Evolutionary conservation across 1,284 basidiomycete species (phyloP).

Genomic region (Lignosus rhinocerotis): DNA sequence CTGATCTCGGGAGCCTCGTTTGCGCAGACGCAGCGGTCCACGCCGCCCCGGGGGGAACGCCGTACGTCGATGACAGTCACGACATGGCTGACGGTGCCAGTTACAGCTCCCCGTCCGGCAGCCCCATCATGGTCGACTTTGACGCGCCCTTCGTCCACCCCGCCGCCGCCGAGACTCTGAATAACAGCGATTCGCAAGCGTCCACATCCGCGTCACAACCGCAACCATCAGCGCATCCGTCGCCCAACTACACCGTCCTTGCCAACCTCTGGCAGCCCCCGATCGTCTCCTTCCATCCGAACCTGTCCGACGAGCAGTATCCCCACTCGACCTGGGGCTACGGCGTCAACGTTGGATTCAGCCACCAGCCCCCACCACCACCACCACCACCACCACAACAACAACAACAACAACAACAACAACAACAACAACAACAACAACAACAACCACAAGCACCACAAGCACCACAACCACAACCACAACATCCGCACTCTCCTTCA

Average conservation of each 20-base stretch:
- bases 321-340: background rate
- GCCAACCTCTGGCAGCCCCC: background rate
- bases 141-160: background rate
- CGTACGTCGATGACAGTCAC: constrained; percentile 10
- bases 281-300: background rate
- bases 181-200: background rate
- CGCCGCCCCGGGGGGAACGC: constrained; percentile 1
- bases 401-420: too few species aligned
- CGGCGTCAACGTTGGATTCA: background rate
- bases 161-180: background rate
- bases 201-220: background rate
- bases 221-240: background rate
- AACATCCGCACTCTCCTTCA: too few species aligned
- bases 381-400: background rate
- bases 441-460: background rate
- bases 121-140: constrained; percentile 1
- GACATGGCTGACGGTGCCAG: constrained; percentile 11
- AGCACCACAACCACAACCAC: background rate
- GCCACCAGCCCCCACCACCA: background rate
- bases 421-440: background rate
- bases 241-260: background rate
- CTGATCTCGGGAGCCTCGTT: too few species aligned
- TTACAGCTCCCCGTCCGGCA: constrained; percentile 8
- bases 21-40: background rate
- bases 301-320: background rate